phyloP scores from a whole-genome alignment of 2,329 filamentous ascomycete genomes.

The Simplicillium aogashimaense region DNA sequence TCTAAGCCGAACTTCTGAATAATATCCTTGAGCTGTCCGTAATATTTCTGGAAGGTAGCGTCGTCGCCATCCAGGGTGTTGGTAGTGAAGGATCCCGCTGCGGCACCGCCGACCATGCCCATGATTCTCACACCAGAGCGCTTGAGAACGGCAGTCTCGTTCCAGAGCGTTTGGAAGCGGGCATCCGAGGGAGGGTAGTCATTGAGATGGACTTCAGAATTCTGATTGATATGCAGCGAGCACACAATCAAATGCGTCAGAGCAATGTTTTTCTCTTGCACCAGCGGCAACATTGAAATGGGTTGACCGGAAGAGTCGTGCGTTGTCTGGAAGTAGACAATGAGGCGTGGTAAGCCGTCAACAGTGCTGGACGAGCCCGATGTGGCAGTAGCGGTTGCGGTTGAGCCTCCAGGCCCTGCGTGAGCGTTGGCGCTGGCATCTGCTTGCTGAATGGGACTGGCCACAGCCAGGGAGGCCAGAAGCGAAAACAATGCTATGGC shows the following conservation, averaged over 20 bases:
- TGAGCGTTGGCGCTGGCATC: background rate
- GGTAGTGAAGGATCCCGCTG: slow-evolving; percentile 57
- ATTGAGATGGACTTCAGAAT: slow-evolving; percentile 62
- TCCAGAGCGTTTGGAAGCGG: slow-evolving; percentile 64
- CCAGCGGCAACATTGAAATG: slow-evolving; percentile 39
- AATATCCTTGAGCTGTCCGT: slow-evolving; percentile 54
- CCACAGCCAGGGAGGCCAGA: background rate
- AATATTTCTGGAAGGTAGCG: slow-evolving; percentile 63
- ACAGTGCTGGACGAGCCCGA: slow-evolving; percentile 7
- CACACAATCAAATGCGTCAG: slow-evolving; percentile 73
- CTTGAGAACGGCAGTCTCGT: slow-evolving; percentile 62
- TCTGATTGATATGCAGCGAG: slow-evolving; percentile 67
- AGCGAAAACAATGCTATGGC: too few species aligned
- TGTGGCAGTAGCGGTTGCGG: background rate
- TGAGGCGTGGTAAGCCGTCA: slow-evolving; percentile 25
- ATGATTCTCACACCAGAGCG: slow-evolving; percentile 64
- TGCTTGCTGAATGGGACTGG: background rate
- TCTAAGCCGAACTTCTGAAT: slow-evolving; percentile 51
- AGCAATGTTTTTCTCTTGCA: slow-evolving; percentile 29
- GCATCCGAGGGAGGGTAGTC: slow-evolving; percentile 57
- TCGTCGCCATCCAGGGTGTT: slow-evolving; percentile 40
- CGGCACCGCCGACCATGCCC: slow-evolving; percentile 77
- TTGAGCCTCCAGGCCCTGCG: background rate
- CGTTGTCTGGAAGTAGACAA: slow-evolving; percentile 41
- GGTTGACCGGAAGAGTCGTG: slow-evolving; percentile 28